Conservation (phyloP, 2,329 filamentous ascomycete genomes). For the Aspergillus clavatus region DNA sequence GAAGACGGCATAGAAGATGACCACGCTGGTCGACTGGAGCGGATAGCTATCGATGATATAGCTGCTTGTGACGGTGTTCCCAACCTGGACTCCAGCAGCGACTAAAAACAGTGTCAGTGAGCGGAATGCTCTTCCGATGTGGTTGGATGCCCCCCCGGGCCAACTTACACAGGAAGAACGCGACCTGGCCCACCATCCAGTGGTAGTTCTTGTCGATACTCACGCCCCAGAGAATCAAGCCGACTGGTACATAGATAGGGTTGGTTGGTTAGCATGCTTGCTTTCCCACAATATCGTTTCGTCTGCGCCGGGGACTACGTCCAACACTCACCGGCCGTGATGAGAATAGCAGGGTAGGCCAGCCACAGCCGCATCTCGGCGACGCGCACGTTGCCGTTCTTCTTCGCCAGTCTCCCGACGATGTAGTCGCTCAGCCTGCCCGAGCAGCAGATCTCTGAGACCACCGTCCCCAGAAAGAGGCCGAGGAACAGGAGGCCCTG, state of each 20-base stretch:
- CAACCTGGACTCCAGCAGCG: conserved; percentile 53
- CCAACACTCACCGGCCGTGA: conserved; percentile 38
- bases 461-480: conserved; percentile 49
- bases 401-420: conserved; percentile 43
- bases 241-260: conserved; percentile 30
- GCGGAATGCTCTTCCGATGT: neutral
- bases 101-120: conserved; percentile 33
- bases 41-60: conserved; percentile 56
- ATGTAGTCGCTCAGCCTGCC: conserved; percentile 52
- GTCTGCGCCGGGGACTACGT: neutral
- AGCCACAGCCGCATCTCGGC: conserved; percentile 56
- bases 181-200: conserved; percentile 55
- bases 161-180: conserved; percentile 51
- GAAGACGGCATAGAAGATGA: conserved; percentile 53
- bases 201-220: conserved; percentile 51
- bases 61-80: conserved; percentile 50
- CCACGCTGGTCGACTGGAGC: conserved; percentile 50
- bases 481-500: conserved; percentile 53
- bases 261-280: no score
- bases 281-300: no score
- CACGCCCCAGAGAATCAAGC: conserved; percentile 52
- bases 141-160: no score
- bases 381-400: conserved; percentile 41
- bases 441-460: conserved; percentile 50
- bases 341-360: conserved; percentile 48